Conservation (phyloP, 2,329 filamentous ascomycete genomes). For the Colletotrichum magnum region DNA sequence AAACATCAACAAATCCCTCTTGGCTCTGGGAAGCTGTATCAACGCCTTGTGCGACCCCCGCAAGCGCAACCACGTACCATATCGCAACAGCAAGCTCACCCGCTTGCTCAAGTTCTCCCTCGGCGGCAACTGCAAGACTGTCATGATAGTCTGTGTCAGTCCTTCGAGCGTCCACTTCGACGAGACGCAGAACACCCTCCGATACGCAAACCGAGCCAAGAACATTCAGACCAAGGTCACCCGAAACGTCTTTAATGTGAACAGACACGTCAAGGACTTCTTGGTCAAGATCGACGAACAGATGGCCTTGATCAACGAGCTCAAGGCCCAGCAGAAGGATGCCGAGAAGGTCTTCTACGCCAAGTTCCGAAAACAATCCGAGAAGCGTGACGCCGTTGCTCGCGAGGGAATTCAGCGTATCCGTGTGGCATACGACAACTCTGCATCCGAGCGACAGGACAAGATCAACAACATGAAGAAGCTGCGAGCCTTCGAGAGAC, state of each 20-base stretch:
- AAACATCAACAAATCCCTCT: slow-evolving; percentile 98
- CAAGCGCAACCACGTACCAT: slow-evolving; percentile 94
- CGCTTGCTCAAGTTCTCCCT: slow-evolving; percentile 96
- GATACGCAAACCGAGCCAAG: slow-evolving; percentile 97
- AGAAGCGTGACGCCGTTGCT: slow-evolving; percentile 83
- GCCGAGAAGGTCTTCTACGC: slow-evolving; percentile 84
- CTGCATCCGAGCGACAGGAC: slow-evolving; percentile 82
- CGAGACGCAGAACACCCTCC: slow-evolving; percentile 96
- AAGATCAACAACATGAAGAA: slow-evolving; percentile 85
- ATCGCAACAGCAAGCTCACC: slow-evolving; percentile 97
- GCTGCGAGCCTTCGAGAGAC: slow-evolving; percentile 84
- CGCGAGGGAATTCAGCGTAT: slow-evolving; percentile 86
- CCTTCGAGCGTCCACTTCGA: slow-evolving; percentile 97
- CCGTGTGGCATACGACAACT: slow-evolving; percentile 86
- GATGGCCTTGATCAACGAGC: slow-evolving; percentile 95
- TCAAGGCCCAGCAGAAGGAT: slow-evolving; percentile 93
- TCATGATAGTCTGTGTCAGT: slow-evolving; percentile 99
- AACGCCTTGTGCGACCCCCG: slow-evolving; percentile 95
- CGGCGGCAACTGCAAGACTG: slow-evolving; percentile 97
- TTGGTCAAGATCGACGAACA: slow-evolving; percentile 99
- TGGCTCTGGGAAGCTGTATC: slow-evolving; percentile 96
- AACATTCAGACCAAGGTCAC: slow-evolving; percentile 99
- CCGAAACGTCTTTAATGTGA: slow-evolving; percentile 99
- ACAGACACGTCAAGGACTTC: slow-evolving; percentile 99
- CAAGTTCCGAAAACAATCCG: slow-evolving; percentile 92